Base-by-base conservation (phyloP, 2,329 filamentous ascomycete species). In the Cadophora luteo-olivacea region DNA sequence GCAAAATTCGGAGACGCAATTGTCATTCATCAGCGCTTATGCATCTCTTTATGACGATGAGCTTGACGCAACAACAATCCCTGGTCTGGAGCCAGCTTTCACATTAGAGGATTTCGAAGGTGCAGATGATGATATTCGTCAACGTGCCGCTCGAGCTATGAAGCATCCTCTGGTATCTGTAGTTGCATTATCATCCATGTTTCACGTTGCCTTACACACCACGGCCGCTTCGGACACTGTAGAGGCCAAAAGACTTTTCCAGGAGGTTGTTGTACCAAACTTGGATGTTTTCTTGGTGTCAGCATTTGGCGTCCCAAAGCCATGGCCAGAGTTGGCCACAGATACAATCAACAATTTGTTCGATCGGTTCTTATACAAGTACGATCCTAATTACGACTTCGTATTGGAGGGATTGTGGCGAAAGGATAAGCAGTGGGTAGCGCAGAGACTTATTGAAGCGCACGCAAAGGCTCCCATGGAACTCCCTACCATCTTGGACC, bases 21-120 rank as follows among this genome's bases (percentile, higher is more conserved):
- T 99, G 45, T 97, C 94, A n/a, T 97, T 98, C 78, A 88, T 98
- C 65, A 91, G 91, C 71, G 94, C 94, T 22, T 97, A 95, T 78
- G 85, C 95, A 25, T 92, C 92, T 4, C 86, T 94, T 67, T 87
- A 87, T 14, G 86, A 91, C 0, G 87, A 92, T 33, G 88, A 94
- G 75, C 85, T 97, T 32, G 94, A 98, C 78, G 91, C 93, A 3
- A 91, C 90, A 14, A 92, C 91, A 45, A 96, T 98, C 68, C 95
- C 94, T 0, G 89, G 91, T 41, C 85, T 98, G 45, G 88, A 92
- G 66, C 86, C 89, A 29, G 93, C 93, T 2, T 97, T 97, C 77
- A 88, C 89, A 2, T 72, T 84, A 36, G 84, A 88, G 62, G 87
- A 90, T 52, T 92, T 91, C 75, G 83, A 85, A 62, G 85, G 86